Evolutionary conservation across 2,329 filamentous ascomycete genomes (phyloP).

Genomic region (Colletotrichum sp.): DNA sequence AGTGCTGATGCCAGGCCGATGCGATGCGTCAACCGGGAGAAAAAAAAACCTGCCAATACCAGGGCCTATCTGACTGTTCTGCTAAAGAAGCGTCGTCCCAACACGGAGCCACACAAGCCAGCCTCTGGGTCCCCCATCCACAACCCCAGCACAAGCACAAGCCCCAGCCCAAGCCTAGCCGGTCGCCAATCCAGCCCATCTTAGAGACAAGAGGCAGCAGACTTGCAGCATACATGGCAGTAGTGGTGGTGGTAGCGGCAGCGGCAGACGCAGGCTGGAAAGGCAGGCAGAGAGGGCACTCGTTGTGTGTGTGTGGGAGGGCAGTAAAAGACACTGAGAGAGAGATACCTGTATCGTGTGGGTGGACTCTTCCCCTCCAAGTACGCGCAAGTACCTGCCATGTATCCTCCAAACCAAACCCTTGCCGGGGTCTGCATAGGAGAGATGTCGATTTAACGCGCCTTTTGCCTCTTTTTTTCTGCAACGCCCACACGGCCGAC

Average conservation of each 20-base stretch:
- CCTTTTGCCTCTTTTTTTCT: conserved; percentile 12
- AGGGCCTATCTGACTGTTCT: background rate
- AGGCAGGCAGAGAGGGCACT: background rate
- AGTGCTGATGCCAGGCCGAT: conserved; percentile 20
- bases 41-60: background rate
- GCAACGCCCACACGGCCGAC: background rate
- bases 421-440: conserved; percentile 4
- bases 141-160: background rate
- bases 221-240: background rate
- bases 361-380: conserved; percentile 11
- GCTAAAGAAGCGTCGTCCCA: conserved; percentile 22
- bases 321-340: background rate
- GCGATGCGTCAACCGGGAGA: background rate
- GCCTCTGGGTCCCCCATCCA: conserved; percentile 14
- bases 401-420: conserved; percentile 9
- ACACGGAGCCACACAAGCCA: conserved; percentile 20
- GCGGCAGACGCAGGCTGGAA: conserved; percentile 11
- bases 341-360: conserved; percentile 5
- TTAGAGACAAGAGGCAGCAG: conserved; percentile 19
- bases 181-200: conserved; percentile 7
- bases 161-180: background rate
- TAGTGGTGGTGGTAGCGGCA: background rate
- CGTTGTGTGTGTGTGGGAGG: background rate
- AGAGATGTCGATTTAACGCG: conserved; percentile 7
- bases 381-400: conserved; percentile 17